Conservation (phyloP, 1,284 basidiomycete genomes). For the Malassezia dermatis region DNA sequence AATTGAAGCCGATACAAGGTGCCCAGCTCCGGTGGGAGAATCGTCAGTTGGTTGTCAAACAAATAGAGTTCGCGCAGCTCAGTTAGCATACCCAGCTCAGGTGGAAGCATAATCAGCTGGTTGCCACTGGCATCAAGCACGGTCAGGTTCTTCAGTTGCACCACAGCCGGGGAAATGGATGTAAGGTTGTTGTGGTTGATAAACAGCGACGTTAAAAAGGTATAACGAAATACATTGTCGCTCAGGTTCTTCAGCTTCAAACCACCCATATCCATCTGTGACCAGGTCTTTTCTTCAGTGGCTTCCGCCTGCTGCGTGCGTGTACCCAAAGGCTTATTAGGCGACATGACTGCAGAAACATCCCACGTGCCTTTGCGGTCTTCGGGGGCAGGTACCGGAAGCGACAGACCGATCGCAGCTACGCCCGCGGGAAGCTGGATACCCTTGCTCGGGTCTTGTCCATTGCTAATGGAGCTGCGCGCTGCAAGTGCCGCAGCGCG, state of each 20-base stretch:
- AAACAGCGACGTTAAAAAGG: conserved; percentile 89
- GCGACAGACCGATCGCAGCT: conserved; percentile 49
- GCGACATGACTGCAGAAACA: conserved; percentile 13
- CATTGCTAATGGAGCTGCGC: conserved; percentile 50
- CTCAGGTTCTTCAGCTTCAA: conserved; percentile 84
- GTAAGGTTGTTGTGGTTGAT: conserved; percentile 90
- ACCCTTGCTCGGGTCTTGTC: conserved; percentile 51
- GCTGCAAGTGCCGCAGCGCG: conserved; percentile 54
- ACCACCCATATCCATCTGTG: conserved; percentile 89
- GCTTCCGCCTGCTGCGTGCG: conserved; percentile 13
- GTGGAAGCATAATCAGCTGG: conserved; percentile 65
- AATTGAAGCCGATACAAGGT: conserved; percentile 84
- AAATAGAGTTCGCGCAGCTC: conserved; percentile 81
- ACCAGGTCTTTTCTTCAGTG: conserved; percentile 55
- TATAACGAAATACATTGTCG: conserved; percentile 68
- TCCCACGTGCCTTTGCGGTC: conserved; percentile 9
- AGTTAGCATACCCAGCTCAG: conserved; percentile 82
- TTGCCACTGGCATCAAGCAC: conserved; percentile 88
- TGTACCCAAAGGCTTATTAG: conserved; percentile 15
- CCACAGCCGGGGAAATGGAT: conserved; percentile 70
- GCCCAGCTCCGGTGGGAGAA: conserved; percentile 77
- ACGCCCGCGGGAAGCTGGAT: conserved; percentile 35
- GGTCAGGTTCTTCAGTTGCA: conserved; percentile 73
- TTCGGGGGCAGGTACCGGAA: conserved; percentile 11
- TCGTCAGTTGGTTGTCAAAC: conserved; percentile 84